Percentiles rank a stretch among this genome's conserved stretches.
phyloP scores from a whole-genome alignment of 139 green algal genomes.

The Chlorella sp. region DNA sequence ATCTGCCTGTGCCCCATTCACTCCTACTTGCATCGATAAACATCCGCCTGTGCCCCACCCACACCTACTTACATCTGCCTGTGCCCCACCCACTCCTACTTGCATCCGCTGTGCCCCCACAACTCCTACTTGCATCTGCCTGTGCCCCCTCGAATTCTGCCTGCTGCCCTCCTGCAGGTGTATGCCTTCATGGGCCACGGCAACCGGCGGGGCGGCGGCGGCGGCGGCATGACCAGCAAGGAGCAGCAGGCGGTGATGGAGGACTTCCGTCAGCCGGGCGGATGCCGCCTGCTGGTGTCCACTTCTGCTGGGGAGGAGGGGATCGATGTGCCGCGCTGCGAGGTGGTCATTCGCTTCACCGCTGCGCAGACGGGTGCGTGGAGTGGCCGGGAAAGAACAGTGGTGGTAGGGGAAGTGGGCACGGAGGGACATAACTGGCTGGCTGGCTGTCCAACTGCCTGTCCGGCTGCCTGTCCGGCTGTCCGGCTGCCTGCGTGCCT shows the following conservation, averaged over 20 bases:
- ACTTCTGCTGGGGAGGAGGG: slow-evolving; percentile 51
- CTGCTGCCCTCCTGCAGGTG: neutral
- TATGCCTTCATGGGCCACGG: slow-evolving; percentile 43
- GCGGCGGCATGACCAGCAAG: slow-evolving; percentile 29
- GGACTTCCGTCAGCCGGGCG: neutral
- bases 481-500: neutral
- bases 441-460: neutral
- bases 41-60: no score
- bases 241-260: slow-evolving; percentile 40
- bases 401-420: neutral
- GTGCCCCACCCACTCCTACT: neutral
- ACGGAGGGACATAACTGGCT: neutral
- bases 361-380: slow-evolving; percentile 30
- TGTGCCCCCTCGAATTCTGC: neutral
- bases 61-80: no score
- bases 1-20: no score
- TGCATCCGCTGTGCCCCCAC: no score
- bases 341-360: slow-evolving; percentile 46
- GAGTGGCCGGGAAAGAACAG: no score
- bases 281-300: slow-evolving; percentile 48
- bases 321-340: slow-evolving; percentile 54
- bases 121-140: neutral
- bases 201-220: neutral
- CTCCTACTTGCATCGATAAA: no score
- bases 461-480: no score